These are phyloP conservation scores for Pleurotus tuber-regium DNA, from an alignment of 768 basidiomycete species.

Conservation along the genomic window DNA sequence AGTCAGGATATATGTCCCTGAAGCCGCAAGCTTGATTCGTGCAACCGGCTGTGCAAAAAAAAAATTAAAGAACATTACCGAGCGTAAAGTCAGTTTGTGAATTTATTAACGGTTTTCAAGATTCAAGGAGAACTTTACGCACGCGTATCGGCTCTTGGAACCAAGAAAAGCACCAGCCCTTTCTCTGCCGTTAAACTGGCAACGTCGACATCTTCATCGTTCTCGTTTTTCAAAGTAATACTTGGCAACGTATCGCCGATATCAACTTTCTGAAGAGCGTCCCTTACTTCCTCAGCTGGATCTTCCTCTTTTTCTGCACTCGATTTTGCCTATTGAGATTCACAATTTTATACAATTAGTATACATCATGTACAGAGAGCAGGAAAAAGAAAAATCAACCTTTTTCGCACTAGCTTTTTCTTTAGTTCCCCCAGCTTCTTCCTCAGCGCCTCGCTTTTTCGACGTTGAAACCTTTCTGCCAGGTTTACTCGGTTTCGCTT, in stretches of 20 bases:
- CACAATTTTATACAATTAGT: background rate
- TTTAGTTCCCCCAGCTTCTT: background rate
- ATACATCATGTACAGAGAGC: background rate
- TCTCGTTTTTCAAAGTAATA: conserved; percentile 79
- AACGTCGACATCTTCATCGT: conserved; percentile 75
- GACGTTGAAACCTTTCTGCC: background rate
- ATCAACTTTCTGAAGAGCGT: conserved; percentile 43
- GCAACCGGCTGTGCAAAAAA: conserved; percentile 64
- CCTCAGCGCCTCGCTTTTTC: background rate
- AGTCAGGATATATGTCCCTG: conserved; percentile 79
- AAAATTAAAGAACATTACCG: conserved; percentile 22
- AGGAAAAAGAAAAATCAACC: background rate
- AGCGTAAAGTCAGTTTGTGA: background rate
- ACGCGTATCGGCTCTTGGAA: conserved; percentile 88
- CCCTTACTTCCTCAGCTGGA: conserved; percentile 20
- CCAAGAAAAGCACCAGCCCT: conserved; percentile 79
- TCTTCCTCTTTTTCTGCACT: conserved; percentile 19
- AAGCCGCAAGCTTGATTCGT: conserved; percentile 92
- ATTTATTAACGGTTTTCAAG: background rate
- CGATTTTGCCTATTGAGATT: conserved; percentile 10
- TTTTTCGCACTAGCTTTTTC: background rate
- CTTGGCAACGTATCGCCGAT: conserved; percentile 76
- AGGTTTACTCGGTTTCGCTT: background rate
- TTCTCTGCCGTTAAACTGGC: conserved; percentile 59
- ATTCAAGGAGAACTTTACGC: conserved; percentile 25